Evolutionary conservation across 192 early-diverging fungal species (phyloP), one percentile per base, ranked within the genome.

Genomic region (Lobosporangium transversale): DNA sequence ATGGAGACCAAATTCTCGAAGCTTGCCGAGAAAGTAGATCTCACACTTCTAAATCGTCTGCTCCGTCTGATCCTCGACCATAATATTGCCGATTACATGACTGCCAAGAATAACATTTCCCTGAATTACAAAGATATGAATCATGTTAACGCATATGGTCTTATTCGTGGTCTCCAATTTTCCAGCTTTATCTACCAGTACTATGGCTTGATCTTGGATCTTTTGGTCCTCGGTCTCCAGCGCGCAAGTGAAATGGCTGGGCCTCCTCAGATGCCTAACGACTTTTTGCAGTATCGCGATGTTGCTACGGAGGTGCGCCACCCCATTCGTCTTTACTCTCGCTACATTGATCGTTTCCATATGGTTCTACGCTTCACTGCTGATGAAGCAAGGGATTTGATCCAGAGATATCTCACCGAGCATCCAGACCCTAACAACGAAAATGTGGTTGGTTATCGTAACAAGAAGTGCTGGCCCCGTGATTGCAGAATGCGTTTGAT

Each of bases 51-150:
- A 35, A 95, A 95, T 58, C 90, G 95, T 47, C 84, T 99, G 31
- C 81, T 99, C 70, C 90, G 98, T 43, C 85, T 99, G 40, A 94
- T 99, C 81, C 83, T 99, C 40, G 98, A 99, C 83, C 98, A 98
- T 87, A 97, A 98, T 78, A 88, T 99, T 87, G 98, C 98, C n/a
- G 98, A 99, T 68, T 99, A 99, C 78, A 96, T 98, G 89, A 97
- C 98, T 0, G 95, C 96, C 66, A 99, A 99, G 85, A 99, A 99
- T 86, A 99, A 99, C 85, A 91, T 99, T 35, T 94, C 92, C 15
- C 79, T 99, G 51, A 95, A 89, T 63, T 99, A 97, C 87, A 99
- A 98, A 85, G 98, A 99, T 66, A 99, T 99, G 98, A 94, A 94
- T 82, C 98, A 99, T 79, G 93, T 97, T 47, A 99, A 99, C 80